Conservation (phyloP, 2,329 filamentous ascomycete genomes). For the Fusarium nelsonii region DNA sequence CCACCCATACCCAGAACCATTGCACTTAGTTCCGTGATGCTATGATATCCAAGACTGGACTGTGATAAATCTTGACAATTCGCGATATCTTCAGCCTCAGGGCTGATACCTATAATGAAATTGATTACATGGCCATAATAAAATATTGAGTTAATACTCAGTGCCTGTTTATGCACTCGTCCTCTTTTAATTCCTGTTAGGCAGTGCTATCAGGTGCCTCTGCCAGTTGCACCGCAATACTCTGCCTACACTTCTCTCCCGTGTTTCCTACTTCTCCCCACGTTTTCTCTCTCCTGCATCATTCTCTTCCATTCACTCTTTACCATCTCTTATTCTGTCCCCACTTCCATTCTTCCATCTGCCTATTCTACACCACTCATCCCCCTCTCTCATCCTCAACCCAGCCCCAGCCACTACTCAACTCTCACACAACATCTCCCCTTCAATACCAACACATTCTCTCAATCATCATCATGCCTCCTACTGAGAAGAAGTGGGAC, state of each 20-base stretch:
- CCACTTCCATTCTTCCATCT: conserved; percentile 6
- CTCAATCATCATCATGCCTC: conserved; percentile 42
- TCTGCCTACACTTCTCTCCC: neutral
- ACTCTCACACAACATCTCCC: neutral
- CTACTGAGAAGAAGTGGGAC: conserved; percentile 55
- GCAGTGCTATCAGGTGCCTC: conserved; percentile 1
- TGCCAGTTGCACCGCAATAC: conserved; percentile 2
- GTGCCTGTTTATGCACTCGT: neutral
- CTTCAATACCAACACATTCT: neutral
- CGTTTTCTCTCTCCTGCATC: too few relatives aligned
- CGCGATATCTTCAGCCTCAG: neutral
- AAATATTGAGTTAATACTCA: neutral
- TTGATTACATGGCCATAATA: neutral
- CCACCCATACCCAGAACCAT: neutral
- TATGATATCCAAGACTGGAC: neutral
- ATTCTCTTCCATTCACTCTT: neutral
- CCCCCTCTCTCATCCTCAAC: neutral
- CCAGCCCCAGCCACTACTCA: neutral
- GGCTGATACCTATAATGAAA: neutral
- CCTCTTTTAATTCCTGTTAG: neutral
- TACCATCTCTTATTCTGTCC: neutral
- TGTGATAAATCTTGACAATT: neutral
- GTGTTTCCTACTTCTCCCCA: neutral
- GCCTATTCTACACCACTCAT: conserved; percentile 4
- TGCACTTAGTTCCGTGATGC: neutral